These are phyloP conservation scores for Aechmea fasciata DNA, from an alignment of 176 grass and related monocot species.

Conservation along the genomic window DNA sequence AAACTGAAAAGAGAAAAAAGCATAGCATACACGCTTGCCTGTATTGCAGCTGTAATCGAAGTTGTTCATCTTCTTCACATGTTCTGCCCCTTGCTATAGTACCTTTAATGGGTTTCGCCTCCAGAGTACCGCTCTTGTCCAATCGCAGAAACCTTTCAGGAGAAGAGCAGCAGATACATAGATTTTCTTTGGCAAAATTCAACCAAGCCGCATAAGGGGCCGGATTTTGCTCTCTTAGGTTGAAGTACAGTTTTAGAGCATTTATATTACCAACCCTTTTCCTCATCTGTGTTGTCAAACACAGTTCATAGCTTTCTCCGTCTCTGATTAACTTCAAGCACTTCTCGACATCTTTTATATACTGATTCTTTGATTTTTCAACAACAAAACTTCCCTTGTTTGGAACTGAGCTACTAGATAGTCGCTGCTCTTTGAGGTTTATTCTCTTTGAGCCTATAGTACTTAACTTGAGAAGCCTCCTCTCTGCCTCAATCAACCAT, in stretches of 20 bases:
- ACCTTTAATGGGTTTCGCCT: conserved; percentile 98
- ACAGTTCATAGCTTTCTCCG: conserved; percentile 90
- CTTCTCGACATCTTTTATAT: conserved; percentile 65
- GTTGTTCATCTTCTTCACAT: conserved; percentile 67
- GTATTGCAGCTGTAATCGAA: conserved; percentile 80
- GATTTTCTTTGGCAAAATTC: conserved; percentile 67
- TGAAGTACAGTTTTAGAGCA: conserved; percentile 57
- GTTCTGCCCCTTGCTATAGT: conserved; percentile 87
- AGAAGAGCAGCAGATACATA: conserved; percentile 90
- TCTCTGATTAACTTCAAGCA: conserved; percentile 69
- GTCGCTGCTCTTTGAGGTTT: conserved; percentile 22
- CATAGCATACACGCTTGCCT: conserved; percentile 35
- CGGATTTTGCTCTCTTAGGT: conserved; percentile 77
- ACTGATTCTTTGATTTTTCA: conserved; percentile 78
- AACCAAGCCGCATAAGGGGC: conserved; percentile 93
- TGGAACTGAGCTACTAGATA: conserved; percentile 16
- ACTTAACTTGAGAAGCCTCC: conserved; percentile 54
- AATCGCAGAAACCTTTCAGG: conserved; percentile 87
- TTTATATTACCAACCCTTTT: conserved; percentile 46
- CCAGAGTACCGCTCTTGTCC: conserved; percentile 46
- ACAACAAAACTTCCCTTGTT: conserved; percentile 48
- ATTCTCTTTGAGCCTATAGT: conserved; percentile 13
- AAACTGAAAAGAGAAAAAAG: conserved; percentile 16
- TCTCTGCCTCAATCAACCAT: conserved; percentile 79
- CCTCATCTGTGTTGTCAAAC: conserved; percentile 88